A percentile compares a stretch with the other conserved stretches of the same genome.
These are phyloP conservation scores for Asclepias syriaca DNA, from an alignment of 257 asterid species.

Conservation along the genomic window DNA sequence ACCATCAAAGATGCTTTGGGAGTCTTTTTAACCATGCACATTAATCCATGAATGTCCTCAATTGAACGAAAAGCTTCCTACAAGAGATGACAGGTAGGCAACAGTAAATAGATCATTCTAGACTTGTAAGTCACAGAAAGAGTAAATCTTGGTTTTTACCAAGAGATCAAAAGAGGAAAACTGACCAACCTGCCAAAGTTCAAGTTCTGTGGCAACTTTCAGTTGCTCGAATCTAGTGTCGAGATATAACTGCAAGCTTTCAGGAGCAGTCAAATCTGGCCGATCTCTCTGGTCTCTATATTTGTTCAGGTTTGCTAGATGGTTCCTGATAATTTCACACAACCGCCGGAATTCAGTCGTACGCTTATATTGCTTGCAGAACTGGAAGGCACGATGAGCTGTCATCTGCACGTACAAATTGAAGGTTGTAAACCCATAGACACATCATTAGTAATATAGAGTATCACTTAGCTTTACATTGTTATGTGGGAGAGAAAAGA, in stretches of 20 bases:
- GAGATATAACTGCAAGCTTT: slow-evolving; percentile 80
- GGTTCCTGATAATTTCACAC: slow-evolving; percentile 88
- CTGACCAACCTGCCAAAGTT: slow-evolving; percentile 83
- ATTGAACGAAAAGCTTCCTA: slow-evolving; percentile 95
- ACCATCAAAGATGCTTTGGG: slow-evolving; percentile 85
- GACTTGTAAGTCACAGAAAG: background rate
- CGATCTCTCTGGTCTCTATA: slow-evolving; percentile 91
- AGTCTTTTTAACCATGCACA: slow-evolving; percentile 81
- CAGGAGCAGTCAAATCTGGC: slow-evolving; percentile 86
- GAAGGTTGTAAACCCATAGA: slow-evolving; percentile 8
- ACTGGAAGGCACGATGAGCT: slow-evolving; percentile 94
- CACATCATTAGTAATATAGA: background rate
- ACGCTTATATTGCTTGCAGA: slow-evolving; percentile 92
- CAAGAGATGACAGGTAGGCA: slow-evolving; percentile 9
- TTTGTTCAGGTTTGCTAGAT: slow-evolving; percentile 86
- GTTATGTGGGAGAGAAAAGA: background rate
- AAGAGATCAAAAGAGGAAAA: background rate
- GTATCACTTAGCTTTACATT: background rate
- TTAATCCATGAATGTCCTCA: slow-evolving; percentile 81
- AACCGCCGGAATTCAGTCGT: slow-evolving; percentile 84
- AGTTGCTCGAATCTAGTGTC: slow-evolving; percentile 94
- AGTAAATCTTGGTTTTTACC: background rate
- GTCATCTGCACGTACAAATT: slow-evolving; percentile 59
- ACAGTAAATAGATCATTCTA: background rate
- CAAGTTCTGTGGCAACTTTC: slow-evolving; percentile 88